A percentile compares a stretch with the other conserved stretches of the same genome.
phyloP scores from a whole-genome alignment of 371 early-diverging fungal species.

The Synchytrium microbalum region DNA sequence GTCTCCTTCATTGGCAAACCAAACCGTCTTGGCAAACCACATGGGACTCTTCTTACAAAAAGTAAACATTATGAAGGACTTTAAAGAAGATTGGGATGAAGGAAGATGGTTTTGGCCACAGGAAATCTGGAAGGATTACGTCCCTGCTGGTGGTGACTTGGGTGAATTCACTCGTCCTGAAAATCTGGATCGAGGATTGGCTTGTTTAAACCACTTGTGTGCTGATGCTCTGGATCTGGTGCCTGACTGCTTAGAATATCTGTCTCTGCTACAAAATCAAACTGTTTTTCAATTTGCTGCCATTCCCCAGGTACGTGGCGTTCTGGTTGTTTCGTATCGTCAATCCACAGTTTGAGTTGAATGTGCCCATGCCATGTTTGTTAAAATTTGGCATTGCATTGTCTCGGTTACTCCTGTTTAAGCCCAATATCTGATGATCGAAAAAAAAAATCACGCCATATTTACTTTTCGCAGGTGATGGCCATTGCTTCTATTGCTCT shows the following conservation, averaged over 20 bases:
- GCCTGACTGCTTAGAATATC: slow-evolving; percentile 79
- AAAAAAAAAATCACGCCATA: neutral
- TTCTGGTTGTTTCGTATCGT: neutral
- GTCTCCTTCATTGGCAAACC: slow-evolving; percentile 33
- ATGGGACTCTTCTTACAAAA: slow-evolving; percentile 96
- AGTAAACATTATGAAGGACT: slow-evolving; percentile 93
- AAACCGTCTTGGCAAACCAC: slow-evolving; percentile 60
- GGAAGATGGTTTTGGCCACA: slow-evolving; percentile 92
- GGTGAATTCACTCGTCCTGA: slow-evolving; percentile 48
- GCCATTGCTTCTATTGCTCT: slow-evolving; percentile 87
- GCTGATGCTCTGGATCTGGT: slow-evolving; percentile 76
- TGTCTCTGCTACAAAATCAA: slow-evolving; percentile 64
- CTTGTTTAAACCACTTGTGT: slow-evolving; percentile 80
- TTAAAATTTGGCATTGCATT: slow-evolving; percentile 7
- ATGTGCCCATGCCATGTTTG: too few relatives aligned
- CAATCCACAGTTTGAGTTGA: neutral
- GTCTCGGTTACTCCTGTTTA: neutral
- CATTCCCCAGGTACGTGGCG: slow-evolving; percentile 74
- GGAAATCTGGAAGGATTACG: slow-evolving; percentile 65
- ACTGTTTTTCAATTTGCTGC: slow-evolving; percentile 90
- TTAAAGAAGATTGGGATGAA: slow-evolving; percentile 77
- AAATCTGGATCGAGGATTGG: slow-evolving; percentile 45
- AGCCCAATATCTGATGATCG: neutral
- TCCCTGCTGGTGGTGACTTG: slow-evolving; percentile 22
- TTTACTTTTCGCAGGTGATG: slow-evolving; percentile 64